A percentile compares a stretch with the other conserved stretches of the same genome.
phyloP scores from a whole-genome alignment of 257 asterid species.

The Ehretia macrophylla region DNA sequence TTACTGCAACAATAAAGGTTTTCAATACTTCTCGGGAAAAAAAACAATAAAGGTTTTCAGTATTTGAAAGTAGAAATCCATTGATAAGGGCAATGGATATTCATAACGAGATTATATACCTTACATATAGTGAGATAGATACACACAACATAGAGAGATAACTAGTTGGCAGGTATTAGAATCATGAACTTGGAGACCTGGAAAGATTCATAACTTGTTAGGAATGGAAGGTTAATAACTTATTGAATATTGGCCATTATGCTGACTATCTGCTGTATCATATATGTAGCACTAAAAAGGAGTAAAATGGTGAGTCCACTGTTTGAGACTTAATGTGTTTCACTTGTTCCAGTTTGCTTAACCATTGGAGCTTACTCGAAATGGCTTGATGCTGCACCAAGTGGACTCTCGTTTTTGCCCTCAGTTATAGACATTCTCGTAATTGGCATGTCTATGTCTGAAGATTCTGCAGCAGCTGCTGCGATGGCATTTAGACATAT shows the following conservation, averaged over 20 bases:
- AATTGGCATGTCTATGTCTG: constrained; percentile 83
- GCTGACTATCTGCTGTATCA: not conserved
- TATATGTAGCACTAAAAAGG: no score
- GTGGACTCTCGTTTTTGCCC: constrained; percentile 81
- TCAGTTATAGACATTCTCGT: constrained; percentile 91
- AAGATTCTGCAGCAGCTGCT: constrained; percentile 98
- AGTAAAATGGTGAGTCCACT: constrained; percentile 7
- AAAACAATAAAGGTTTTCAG: no score
- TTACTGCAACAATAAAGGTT: not conserved
- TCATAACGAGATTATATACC: no score
- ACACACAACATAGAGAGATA: no score
- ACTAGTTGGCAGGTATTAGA: no score
- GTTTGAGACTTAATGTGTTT: constrained; percentile 13
- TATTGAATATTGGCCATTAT: no score
- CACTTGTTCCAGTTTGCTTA: constrained; percentile 56
- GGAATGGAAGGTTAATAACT: not conserved
- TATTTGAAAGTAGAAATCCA: no score
- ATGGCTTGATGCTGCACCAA: constrained; percentile 86
- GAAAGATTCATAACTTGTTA: not conserved
- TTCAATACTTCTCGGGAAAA: constrained; percentile 2
- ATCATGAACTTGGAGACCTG: not conserved
- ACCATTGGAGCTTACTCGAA: constrained; percentile 90
- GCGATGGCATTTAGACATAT: constrained; percentile 91
- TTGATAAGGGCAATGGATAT: no score
- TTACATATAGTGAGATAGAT: no score